Evolutionary conservation across 352 stramenopile species (phyloP).

Genomic region (Thalassiosira mediterranea): DNA sequence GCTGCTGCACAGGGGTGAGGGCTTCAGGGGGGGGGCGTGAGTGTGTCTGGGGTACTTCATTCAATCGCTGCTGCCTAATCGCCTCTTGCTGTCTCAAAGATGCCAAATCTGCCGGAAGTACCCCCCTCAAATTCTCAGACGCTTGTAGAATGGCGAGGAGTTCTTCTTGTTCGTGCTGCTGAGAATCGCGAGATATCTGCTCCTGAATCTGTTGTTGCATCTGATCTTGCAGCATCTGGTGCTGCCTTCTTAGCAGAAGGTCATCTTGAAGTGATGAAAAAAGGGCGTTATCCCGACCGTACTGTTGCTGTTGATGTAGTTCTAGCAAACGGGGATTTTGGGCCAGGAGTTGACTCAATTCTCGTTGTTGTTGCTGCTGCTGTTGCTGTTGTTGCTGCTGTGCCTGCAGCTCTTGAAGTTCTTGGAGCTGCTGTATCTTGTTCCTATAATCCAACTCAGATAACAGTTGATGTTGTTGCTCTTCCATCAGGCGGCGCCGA

Average conservation of each 20-base stretch:
- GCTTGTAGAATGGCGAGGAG: conserved; percentile 12
- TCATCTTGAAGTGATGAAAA: conserved; percentile 34
- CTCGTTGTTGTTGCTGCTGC: conserved; percentile 21
- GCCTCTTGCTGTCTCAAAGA: conserved; percentile 23
- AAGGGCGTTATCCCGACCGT: conserved; percentile 20
- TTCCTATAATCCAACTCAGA: conserved; percentile 45
- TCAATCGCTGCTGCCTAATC: neutral
- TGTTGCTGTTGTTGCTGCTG: conserved; percentile 45
- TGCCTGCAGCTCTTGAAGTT: conserved; percentile 42
- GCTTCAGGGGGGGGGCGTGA: neutral
- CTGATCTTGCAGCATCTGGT: conserved; percentile 47
- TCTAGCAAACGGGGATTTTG: conserved; percentile 28
- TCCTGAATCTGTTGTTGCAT: conserved; percentile 51
- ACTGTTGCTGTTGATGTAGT: conserved; percentile 29
- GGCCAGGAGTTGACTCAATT: conserved; percentile 30
- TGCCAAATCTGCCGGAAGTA: conserved; percentile 5
- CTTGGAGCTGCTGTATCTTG: conserved; percentile 43
- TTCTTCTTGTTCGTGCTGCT: conserved; percentile 37
- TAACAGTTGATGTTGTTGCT: conserved; percentile 48
- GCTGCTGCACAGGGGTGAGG: neutral
- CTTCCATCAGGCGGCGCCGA: conserved; percentile 32
- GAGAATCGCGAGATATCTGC: conserved; percentile 29
- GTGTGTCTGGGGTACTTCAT: neutral
- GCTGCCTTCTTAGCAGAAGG: conserved; percentile 35
- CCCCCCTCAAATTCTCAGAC: conserved; percentile 7